phyloP scores from a whole-genome alignment of 805 yeast species.

The Candida montana region DNA sequence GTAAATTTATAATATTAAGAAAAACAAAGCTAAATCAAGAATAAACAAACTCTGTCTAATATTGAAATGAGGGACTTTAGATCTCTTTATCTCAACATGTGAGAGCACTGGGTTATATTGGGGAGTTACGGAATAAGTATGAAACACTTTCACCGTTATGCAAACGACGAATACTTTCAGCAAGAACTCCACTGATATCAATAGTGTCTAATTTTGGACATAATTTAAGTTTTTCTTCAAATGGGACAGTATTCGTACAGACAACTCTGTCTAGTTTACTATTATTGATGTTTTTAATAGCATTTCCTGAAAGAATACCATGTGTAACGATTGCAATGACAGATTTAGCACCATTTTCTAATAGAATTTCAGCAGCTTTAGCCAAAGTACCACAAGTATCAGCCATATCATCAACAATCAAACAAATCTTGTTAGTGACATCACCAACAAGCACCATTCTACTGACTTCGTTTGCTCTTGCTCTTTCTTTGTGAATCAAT shows the following conservation, averaged over 20 bases:
- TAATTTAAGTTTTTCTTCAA: constrained; percentile 51
- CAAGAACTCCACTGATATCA: constrained; percentile 69
- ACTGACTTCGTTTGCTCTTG: constrained; percentile 76
- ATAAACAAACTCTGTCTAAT: too few relatives aligned
- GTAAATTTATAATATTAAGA: too few relatives aligned
- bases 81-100: neutral
- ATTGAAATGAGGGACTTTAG: too few relatives aligned
- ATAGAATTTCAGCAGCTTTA: constrained; percentile 72
- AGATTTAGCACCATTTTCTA: constrained; percentile 62
- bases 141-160: constrained; percentile 86
- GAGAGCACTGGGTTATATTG: constrained; percentile 24
- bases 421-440: constrained; percentile 68
- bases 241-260: constrained; percentile 78
- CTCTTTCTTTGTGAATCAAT: constrained; percentile 79
- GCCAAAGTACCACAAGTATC: constrained; percentile 85
- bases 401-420: constrained; percentile 85
- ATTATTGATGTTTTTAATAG: constrained; percentile 63
- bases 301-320: constrained; percentile 73
- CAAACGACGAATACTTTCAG: constrained; percentile 78
- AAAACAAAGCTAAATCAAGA: too few relatives aligned
- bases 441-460: constrained; percentile 86
- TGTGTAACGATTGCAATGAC: constrained; percentile 83
- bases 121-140: constrained; percentile 68
- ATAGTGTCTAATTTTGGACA: constrained; percentile 64
- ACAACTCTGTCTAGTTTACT: constrained; percentile 65